phyloP scores from a whole-genome alignment of 176 grass and related monocot genomes.

The Stipa capillata region DNA sequence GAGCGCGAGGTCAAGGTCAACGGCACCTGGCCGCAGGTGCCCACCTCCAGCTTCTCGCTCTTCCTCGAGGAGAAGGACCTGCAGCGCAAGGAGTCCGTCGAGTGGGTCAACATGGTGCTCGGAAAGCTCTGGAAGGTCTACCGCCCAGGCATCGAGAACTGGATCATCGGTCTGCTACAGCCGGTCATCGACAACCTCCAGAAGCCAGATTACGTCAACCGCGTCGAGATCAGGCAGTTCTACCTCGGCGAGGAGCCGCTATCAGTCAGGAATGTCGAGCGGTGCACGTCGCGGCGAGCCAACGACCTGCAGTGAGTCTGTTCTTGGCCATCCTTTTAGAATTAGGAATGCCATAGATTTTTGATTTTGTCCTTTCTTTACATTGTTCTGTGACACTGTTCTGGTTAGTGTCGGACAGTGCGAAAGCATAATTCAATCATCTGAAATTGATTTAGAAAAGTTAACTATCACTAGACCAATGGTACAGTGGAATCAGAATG shows the following conservation, averaged over 20 bases:
- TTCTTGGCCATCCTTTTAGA: background rate
- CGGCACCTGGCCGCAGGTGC: slow-evolving; percentile 89
- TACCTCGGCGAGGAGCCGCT: slow-evolving; percentile 87
- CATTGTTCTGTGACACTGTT: background rate
- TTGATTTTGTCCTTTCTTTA: too few species aligned
- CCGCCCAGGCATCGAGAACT: slow-evolving; percentile 78
- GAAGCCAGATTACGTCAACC: slow-evolving; percentile 87
- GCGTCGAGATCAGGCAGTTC: slow-evolving; percentile 95
- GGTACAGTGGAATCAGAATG: background rate
- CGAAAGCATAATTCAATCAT: background rate
- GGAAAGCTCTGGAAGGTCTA: slow-evolving; percentile 98
- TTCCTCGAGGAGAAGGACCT: slow-evolving; percentile 96
- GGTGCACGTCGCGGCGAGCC: slow-evolving; percentile 61
- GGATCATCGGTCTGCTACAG: slow-evolving; percentile 89
- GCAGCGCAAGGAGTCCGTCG: slow-evolving; percentile 96
- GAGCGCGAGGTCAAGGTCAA: slow-evolving; percentile 65
- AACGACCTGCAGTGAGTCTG: slow-evolving; percentile 85
- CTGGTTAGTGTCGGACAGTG: background rate
- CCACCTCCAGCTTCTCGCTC: slow-evolving; percentile 80
- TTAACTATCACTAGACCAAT: background rate
- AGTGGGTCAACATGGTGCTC: slow-evolving; percentile 99
- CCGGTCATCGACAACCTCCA: slow-evolving; percentile 82
- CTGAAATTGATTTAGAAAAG: background rate
- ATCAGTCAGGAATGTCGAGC: slow-evolving; percentile 85
- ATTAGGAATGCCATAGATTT: too few species aligned